Base-by-base conservation (phyloP, 768 basidiomycete genomes). In the Mycena galericulata region DNA sequence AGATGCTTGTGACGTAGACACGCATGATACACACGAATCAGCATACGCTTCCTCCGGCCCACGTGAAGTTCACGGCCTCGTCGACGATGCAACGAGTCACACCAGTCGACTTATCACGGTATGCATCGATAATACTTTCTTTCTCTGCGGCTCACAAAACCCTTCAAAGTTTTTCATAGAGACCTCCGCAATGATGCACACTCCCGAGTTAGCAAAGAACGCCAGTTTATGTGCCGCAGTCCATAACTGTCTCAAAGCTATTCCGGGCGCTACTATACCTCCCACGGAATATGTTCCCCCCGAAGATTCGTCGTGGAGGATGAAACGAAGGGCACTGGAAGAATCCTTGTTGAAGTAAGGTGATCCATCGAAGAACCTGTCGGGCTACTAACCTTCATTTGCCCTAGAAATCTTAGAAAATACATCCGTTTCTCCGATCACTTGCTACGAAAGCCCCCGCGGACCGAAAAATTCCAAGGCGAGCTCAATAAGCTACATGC, bases 341-440 rank as follows among this genome's bases (percentile, higher is more conserved):
- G 71, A 38, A 32, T 74, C 73, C 1, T 59, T 74, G 27, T 24
- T 69, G n/a, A 70, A 69, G 73, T 74, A 32, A 53, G 63, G 27
- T 29, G 30, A 57, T 69, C 53, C 65, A 14, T 46, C 34, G 41
- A 49, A 57, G 41, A 62, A 50, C 59, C 7, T 47, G 54, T 45
- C 12, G 41, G 38, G 43, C 22, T 41, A 26, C 40, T 51, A 36
- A 70, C 43, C 38, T 54, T 54, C n/a, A 53, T 24, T 20, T 32
- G 18, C 26, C 30, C n/a, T 10, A 70, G 72, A 56, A 72, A 67
- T 57, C 62, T 72, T 50, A 38, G 68, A 60, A 72, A 73, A 67
- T 70, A 74, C 65, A 69, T 71, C 38, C 72, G 69, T 60, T 73
- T 69, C 58, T 74, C 71, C 43, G 72, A 70, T 24, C 70, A 68